Evolutionary conservation across 2,329 filamentous ascomycete genomes (phyloP), one percentile per base, ranked within the genome.

Genomic region (Geoglossum cookeanum): DNA sequence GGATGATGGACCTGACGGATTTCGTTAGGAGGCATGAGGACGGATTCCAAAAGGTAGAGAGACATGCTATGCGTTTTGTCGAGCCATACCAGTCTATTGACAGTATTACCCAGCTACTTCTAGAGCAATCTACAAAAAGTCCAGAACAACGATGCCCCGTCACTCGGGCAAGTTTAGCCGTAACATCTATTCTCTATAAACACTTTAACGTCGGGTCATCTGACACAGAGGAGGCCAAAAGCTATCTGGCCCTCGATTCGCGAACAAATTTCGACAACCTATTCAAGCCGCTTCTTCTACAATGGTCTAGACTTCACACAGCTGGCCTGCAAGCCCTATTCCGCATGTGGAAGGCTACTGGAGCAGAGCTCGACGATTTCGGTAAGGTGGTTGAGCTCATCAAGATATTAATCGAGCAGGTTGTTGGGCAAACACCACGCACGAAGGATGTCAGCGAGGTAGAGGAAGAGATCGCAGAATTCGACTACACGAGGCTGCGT

Each of bases 1-100:
- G 92, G 32, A 87, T 98, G 80, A 97, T 98, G 90, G 92, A 98
- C 68, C 71, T 98, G 65, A 87, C 89, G 1, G 90, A 97, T 68
- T 98, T 88, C 67, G 88, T 95, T 54, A 80, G 85, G 65, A 94
- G 89, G 67, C 84, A 95, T 66, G 88, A 95, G 68, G 90, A 96
- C 66, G 81, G 81, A 9, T 97, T 94, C 63, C 90, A 95, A 67
- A 96, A 94, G 71, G 75, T 94, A 63, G 22, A 6, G 32, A 22
- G 17, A 8, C n/a, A 22, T 30, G 11, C 9, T 7, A 32, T 53
- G 22, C 30, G 17, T n/a, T 22, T 30, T 49, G 33, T 17, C 7
- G n/a, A 22, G 42, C 37, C 17, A 33, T 35, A 35, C 11, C 53
- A 27, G 30, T 3, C n/a, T 11, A 9, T 49, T 58, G 30, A 58